A percentile compares a stretch with the other conserved stretches of the same genome.
Conservation (phyloP, 1,284 basidiomycete species). For the Inonotus obliquus region DNA sequence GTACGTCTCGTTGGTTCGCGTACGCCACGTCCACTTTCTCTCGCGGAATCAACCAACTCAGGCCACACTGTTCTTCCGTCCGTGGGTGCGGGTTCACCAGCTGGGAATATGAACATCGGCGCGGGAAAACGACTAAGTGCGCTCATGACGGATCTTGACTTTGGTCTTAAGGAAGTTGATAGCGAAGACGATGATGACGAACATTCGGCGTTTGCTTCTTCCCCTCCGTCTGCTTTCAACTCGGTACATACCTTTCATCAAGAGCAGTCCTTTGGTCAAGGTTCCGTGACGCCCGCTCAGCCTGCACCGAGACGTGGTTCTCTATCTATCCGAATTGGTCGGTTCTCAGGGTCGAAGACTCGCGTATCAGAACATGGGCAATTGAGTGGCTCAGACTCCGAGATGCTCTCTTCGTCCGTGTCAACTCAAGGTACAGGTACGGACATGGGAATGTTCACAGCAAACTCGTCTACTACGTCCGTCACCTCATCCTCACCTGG, state of each 20-base stretch:
- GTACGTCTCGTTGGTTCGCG: conserved; percentile 17
- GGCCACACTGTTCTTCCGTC: conserved; percentile 16
- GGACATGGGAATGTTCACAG: conserved; percentile 4
- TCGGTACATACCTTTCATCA: conserved; percentile 6
- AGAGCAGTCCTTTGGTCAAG: neutral
- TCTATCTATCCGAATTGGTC: conserved; percentile 12
- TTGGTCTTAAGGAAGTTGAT: conserved; percentile 17
- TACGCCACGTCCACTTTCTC: conserved; percentile 19
- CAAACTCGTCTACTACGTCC: conserved; percentile 16
- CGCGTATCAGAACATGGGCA: conserved; percentile 1
- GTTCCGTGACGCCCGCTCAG: conserved; percentile 8
- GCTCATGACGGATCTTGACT: conserved; percentile 15
- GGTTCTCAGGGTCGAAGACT: conserved; percentile 8
- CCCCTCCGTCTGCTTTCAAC: conserved; percentile 2
- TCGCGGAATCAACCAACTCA: conserved; percentile 19
- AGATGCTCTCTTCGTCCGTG: conserved; percentile 11
- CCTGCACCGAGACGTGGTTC: conserved; percentile 9
- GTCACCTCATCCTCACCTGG: conserved; percentile 13
- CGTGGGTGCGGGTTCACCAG: conserved; percentile 7
- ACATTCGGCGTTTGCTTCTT: conserved; percentile 1
- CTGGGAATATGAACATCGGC: conserved; percentile 2
- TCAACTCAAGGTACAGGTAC: conserved; percentile 7
- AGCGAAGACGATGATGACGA: conserved; percentile 18
- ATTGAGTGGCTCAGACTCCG: conserved; percentile 16
- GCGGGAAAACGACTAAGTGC: conserved; percentile 17